Conservation (phyloP, 2,329 filamentous ascomycete genomes). For the Fusarium sp. region DNA sequence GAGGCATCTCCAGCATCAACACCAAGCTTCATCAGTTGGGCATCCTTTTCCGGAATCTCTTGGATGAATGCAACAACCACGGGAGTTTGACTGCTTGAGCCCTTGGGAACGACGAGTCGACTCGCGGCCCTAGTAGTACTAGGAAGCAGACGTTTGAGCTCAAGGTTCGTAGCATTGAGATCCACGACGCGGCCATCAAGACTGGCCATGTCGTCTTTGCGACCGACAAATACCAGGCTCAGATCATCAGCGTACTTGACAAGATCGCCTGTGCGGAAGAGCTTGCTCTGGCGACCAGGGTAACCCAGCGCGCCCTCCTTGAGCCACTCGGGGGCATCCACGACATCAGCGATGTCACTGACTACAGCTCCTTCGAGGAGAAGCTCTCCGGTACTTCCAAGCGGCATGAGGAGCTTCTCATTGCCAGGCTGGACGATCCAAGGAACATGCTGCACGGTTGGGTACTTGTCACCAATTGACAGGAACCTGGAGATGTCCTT, state of each 20-base stretch:
- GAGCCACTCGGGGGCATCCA: constrained; percentile 44
- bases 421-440: constrained; percentile 51
- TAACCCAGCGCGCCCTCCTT: constrained; percentile 23
- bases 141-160: constrained; percentile 43
- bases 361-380: constrained; percentile 52
- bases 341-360: constrained; percentile 4
- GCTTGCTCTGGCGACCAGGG: constrained; percentile 42
- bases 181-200: constrained; percentile 46
- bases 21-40: constrained; percentile 24
- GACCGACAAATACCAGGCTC: constrained; percentile 42
- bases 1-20: constrained; percentile 4
- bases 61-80: constrained; percentile 40
- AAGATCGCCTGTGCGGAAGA: constrained; percentile 45
- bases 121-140: constrained; percentile 20
- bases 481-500: constrained; percentile 32
- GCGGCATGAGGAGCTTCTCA: constrained; percentile 45
- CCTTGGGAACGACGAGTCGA: constrained; percentile 37
- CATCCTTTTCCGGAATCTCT: constrained; percentile 3
- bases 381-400: constrained; percentile 54
- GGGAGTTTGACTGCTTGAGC: constrained; percentile 40
- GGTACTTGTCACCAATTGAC: constrained; percentile 42
- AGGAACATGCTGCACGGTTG: constrained; percentile 35
- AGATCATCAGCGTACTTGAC: constrained; percentile 47
- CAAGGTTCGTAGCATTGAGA: constrained; percentile 42
- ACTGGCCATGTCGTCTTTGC: constrained; percentile 40